Base-by-base conservation (phyloP, 2,329 filamentous ascomycete species). In the Epichloe glyceriae region DNA sequence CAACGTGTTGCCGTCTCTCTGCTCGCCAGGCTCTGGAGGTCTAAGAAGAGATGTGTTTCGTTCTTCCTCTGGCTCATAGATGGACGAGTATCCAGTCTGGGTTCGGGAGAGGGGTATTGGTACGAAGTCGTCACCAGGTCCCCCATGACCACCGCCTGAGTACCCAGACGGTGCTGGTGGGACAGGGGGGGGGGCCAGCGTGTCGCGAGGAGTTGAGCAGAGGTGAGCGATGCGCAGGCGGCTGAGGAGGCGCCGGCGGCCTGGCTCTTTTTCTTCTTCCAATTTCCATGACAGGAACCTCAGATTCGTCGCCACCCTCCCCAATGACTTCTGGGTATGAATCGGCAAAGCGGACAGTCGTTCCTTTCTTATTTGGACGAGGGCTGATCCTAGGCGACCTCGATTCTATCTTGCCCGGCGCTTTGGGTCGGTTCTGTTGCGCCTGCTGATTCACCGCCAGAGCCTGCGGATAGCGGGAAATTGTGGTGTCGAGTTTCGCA, bases 291-390 rank as follows among this genome's bases (percentile, higher is more conserved):
- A 82, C 78, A 2, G 86, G 86, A 8, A 77, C 70, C 50, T 86
- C 82, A 50, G 85, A 84, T 65, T 95, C 89, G 61, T 96, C 91
- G 35, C 91, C 91, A 52, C 91, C 91, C 66, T 91, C 84, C 45
- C 91, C 91, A 61, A 97, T 96, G 54, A 95, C 68, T 45, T 88
- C 85, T 6, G 90, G 89, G 50, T 76, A 73, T 10, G 75, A 76
- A 57, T 86, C 80, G 49, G 76, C 78, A 60, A 96, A 96, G 51
- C 75, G 79, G 37, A 96, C 90, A 4, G 72, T 72, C 54, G 93
- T 71, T 10, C 85, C 85, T 65, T 87, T 86, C 61, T 76, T 79
- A 47, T 69, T 72, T 22, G 68, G 69, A 20, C 69, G 69, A 30
- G 73, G 70, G 55, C 70, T 75, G 58, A 64, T 66, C 47, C 63